A percentile compares a stretch with the other conserved stretches of the same genome.
phyloP scores from a whole-genome alignment of 176 grass and related monocot species.

The Eragrostis curvula region DNA sequence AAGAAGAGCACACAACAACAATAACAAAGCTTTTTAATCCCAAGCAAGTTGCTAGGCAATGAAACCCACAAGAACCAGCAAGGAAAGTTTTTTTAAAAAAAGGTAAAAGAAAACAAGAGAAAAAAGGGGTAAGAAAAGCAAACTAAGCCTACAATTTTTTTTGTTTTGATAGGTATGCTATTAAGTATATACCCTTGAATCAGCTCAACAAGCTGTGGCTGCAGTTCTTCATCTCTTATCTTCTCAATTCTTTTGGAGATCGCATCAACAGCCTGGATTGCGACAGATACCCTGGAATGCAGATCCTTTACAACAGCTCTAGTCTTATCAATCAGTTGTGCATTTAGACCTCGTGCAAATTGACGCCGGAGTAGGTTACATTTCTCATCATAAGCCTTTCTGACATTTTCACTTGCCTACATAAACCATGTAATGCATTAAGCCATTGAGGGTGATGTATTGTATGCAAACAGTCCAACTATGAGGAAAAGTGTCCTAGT shows the following conservation, averaged over 20 bases:
- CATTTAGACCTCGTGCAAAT: conserved; percentile 75
- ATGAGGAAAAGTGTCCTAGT: background rate
- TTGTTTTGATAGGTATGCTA: background rate
- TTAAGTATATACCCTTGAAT: conserved; percentile 80
- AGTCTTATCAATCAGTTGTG: conserved; percentile 83
- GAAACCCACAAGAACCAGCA: no score
- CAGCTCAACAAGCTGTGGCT: conserved; percentile 85
- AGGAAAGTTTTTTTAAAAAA: no score
- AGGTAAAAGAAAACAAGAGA: no score
- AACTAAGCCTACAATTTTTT: background rate
- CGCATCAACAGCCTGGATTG: conserved; percentile 89
- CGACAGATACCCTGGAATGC: conserved; percentile 83
- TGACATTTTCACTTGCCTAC: conserved; percentile 91
- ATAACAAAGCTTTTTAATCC: no score
- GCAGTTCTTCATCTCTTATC: conserved; percentile 92
- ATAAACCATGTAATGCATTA: conserved; percentile 34
- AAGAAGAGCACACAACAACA: background rate
- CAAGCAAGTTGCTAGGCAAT: no score
- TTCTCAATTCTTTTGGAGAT: conserved; percentile 99
- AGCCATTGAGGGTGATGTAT: conserved; percentile 18
- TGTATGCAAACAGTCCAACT: background rate
- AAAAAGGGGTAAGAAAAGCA: background rate
- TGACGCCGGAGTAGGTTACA: conserved; percentile 79
- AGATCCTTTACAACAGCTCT: conserved; percentile 94
- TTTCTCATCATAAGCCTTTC: conserved; percentile 90